Conservation (phyloP, 2,329 filamentous ascomycete genomes). For the Teratosphaeria pseudoeucalypti region DNA sequence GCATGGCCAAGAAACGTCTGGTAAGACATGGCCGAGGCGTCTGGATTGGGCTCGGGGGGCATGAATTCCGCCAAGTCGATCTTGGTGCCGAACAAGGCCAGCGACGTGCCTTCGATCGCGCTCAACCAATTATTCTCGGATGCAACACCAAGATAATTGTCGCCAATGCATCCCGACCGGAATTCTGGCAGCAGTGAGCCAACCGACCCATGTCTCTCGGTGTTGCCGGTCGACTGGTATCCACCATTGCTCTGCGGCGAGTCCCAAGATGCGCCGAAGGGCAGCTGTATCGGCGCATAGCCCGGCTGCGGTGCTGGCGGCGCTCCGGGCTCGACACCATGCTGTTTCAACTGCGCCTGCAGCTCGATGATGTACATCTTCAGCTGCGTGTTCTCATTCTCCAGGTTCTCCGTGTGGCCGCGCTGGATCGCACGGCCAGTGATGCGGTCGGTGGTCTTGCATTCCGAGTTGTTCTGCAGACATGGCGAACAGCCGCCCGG, state of each 20-base stretch:
- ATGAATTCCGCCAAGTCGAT: constrained; percentile 69
- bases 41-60: constrained; percentile 54
- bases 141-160: constrained; percentile 57
- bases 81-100: constrained; percentile 70
- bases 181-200: constrained; percentile 33
- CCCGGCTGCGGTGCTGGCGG: constrained; percentile 3
- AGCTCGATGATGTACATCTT: constrained; percentile 57
- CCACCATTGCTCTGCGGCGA: not conserved
- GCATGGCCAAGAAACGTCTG: constrained; percentile 57
- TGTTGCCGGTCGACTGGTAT: not conserved
- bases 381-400: constrained; percentile 60
- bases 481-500: constrained; percentile 76
- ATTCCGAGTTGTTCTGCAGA: constrained; percentile 63
- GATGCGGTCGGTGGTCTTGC: constrained; percentile 77
- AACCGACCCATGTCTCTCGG: constrained; percentile 7
- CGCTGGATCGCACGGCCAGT: constrained; percentile 69
- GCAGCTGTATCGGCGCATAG: not conserved
- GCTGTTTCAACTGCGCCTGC: constrained; percentile 52
- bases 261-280: constrained; percentile 1
- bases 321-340: constrained; percentile 45
- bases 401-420: constrained; percentile 67
- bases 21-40: constrained; percentile 53
- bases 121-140: constrained; percentile 56
- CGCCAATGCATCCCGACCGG: constrained; percentile 39
- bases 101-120: constrained; percentile 62